Evolutionary conservation across 441 rosid species (phyloP).

Genomic region (Hura crepitans): DNA sequence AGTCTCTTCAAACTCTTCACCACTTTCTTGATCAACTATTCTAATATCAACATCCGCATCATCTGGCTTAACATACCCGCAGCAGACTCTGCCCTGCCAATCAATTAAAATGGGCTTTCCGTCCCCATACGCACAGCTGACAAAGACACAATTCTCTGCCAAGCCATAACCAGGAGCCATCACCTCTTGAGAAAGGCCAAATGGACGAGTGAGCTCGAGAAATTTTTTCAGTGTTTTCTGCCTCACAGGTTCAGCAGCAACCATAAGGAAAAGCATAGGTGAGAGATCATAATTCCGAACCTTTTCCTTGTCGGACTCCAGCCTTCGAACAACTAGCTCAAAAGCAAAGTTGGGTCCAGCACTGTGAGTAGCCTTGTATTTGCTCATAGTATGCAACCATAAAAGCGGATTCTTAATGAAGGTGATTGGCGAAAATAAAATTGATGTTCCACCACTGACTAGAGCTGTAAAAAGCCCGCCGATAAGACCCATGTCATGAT

Average conservation of each 20-base stretch:
- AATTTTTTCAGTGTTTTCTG: slow-evolving; percentile 54
- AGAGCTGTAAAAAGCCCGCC: slow-evolving; percentile 69
- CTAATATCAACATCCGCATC: slow-evolving; percentile 50
- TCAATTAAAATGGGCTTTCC: slow-evolving; percentile 55
- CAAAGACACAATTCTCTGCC: slow-evolving; percentile 76
- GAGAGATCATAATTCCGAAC: slow-evolving; percentile 46
- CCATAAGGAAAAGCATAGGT: slow-evolving; percentile 63
- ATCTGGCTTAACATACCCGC: slow-evolving; percentile 43
- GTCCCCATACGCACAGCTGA: slow-evolving; percentile 63
- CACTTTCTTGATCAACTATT: slow-evolving; percentile 46
- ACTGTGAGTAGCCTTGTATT: slow-evolving; percentile 57
- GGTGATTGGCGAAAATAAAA: slow-evolving; percentile 58
- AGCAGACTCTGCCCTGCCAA: slow-evolving; percentile 69
- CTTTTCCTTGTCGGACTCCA: slow-evolving; percentile 46
- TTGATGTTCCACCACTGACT: slow-evolving; percentile 59
- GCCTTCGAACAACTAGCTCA: slow-evolving; percentile 54
- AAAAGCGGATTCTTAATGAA: slow-evolving; percentile 60
- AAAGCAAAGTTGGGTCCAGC: slow-evolving; percentile 75
- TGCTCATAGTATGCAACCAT: slow-evolving; percentile 61
- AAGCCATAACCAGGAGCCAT: slow-evolving; percentile 81
- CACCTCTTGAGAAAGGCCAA: slow-evolving; percentile 55
- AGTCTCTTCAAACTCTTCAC: slow-evolving; percentile 40
- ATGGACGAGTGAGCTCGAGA: slow-evolving; percentile 51
- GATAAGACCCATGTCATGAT: slow-evolving; percentile 75
- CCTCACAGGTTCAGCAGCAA: slow-evolving; percentile 76